phyloP scores from a whole-genome alignment of 164 flowering plant genomes.

The Kalanchoe fedtschenkoi region DNA sequence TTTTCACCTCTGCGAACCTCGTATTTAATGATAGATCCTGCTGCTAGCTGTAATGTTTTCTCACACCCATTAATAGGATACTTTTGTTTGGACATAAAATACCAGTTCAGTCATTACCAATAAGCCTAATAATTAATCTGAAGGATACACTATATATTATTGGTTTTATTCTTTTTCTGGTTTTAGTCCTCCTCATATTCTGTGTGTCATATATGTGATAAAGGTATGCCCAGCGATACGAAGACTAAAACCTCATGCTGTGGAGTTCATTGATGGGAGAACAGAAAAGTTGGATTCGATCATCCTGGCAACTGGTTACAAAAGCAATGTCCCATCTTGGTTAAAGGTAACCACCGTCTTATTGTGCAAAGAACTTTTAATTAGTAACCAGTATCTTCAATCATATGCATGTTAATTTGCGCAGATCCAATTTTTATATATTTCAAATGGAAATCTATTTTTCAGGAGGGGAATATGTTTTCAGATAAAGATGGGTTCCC shows the following conservation, averaged over 20 bases:
- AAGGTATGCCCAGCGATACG: conserved; percentile 30
- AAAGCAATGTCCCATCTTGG: conserved; percentile 63
- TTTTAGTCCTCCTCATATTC: neutral
- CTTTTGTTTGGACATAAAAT: too few relatives aligned
- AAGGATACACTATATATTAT: too few relatives aligned
- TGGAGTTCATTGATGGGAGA: conserved; percentile 30
- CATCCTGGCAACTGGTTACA: conserved; percentile 60
- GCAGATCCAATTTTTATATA: neutral
- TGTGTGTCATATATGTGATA: neutral
- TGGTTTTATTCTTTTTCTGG: neutral
- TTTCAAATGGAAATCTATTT: neutral
- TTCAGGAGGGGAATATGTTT: conserved; percentile 58
- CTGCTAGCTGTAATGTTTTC: neutral
- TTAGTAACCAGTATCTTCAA: neutral
- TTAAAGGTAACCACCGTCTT: conserved; percentile 32
- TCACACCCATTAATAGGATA: neutral
- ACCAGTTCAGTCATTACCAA: too few relatives aligned
- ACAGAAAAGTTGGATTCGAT: conserved; percentile 37
- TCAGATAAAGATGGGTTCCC: conserved; percentile 78
- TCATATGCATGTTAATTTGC: neutral
- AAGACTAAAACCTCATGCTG: conserved; percentile 14
- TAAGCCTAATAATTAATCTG: too few relatives aligned
- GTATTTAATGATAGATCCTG: neutral
- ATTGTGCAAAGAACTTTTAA: neutral
- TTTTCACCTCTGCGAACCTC: neutral